Evolutionary conservation across 352 stramenopile genomes (phyloP).

Genomic region (Globisporangium takayamanum): DNA sequence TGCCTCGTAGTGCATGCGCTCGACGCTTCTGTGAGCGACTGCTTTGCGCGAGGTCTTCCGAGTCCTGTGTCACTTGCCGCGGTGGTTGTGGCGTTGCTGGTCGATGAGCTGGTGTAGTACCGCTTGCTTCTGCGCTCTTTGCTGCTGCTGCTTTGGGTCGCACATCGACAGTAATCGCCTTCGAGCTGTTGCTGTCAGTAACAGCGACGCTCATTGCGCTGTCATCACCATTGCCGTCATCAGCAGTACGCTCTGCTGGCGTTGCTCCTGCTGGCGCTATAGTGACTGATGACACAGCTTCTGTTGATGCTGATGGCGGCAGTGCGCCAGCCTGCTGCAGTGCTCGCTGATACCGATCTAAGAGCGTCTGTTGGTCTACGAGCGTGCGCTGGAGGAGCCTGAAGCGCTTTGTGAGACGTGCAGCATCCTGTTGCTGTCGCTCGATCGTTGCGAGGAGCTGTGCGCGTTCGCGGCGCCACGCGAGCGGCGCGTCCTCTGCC

Average conservation of each 20-base stretch:
- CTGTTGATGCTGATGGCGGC: neutral
- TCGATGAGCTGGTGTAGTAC: no score
- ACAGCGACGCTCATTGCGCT: no score
- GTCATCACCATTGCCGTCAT: neutral
- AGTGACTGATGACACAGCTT: no score
- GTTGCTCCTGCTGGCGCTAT: neutral
- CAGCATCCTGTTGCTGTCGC: constrained; percentile 31
- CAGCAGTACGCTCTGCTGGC: neutral
- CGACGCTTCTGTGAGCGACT: neutral
- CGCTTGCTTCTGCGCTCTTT: no score
- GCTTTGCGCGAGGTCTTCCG: neutral
- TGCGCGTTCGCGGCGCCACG: constrained; percentile 41
- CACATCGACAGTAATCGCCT: neutral
- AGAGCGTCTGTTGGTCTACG: constrained; percentile 58
- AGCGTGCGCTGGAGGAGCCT: constrained; percentile 58
- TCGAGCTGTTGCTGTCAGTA: neutral
- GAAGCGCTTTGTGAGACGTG: constrained; percentile 40
- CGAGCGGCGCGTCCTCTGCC: neutral
- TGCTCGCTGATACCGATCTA: constrained; percentile 59
- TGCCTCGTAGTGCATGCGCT: neutral
- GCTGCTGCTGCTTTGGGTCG: neutral
- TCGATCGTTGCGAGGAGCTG: constrained; percentile 40
- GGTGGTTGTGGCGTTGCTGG: neutral
- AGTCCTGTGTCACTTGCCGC: neutral
- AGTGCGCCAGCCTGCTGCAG: constrained; percentile 15